phyloP scores from a whole-genome alignment of 441 rosid species.

The Croton laevigatus region DNA sequence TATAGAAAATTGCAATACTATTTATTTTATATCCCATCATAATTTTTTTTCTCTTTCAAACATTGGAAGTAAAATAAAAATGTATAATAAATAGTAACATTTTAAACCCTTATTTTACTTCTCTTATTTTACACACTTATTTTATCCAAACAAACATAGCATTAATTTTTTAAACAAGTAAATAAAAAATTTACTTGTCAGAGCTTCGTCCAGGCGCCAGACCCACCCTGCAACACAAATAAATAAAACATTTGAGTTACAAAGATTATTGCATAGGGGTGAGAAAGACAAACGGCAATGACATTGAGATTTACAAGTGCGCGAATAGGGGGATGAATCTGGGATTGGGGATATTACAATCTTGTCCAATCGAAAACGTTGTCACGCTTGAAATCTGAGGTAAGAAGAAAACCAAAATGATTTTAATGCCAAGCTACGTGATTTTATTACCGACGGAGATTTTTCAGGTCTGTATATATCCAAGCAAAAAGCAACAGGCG shows the following conservation, averaged over 20 bases:
- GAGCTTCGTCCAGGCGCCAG: conserved; percentile 45
- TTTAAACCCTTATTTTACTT: no score
- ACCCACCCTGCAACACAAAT: conserved; percentile 30
- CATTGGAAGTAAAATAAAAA: no score
- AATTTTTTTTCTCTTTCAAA: no score
- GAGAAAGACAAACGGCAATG: not conserved
- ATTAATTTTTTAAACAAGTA: no score
- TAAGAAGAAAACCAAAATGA: conserved; percentile 18
- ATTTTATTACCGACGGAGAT: not conserved
- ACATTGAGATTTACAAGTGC: conserved; percentile 39
- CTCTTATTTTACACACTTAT: no score
- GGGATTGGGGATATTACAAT: conserved; percentile 94
- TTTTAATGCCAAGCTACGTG: not conserved
- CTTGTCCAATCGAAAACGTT: conserved; percentile 98
- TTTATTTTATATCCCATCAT: no score
- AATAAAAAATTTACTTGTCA: no score
- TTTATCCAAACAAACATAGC: no score
- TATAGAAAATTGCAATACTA: no score
- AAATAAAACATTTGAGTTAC: not conserved
- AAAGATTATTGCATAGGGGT: not conserved
- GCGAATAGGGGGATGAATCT: conserved; percentile 70
- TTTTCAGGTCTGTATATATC: not conserved
- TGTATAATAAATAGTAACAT: no score
- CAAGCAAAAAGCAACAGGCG: conserved; percentile 14
- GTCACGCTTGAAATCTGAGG: conserved; percentile 88